Base-by-base conservation (phyloP, 164 flowering plant species). In the Piper longum region DNA sequence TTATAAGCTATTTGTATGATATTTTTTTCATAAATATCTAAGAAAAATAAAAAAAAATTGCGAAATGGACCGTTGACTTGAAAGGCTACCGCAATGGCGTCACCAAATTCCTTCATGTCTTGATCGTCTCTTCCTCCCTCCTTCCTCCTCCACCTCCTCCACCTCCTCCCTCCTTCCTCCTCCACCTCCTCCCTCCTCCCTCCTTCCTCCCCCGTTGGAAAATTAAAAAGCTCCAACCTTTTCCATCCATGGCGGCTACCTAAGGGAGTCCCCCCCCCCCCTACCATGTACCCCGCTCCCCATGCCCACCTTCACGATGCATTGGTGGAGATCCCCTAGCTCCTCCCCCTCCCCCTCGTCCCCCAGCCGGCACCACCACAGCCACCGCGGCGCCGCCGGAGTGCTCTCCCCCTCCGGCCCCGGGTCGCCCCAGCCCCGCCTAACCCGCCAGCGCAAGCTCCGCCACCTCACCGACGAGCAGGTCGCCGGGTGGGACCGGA, bases 371-470 rank as follows among this genome's bases (percentile, higher is more conserved):
- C 57, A 12, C 43, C 3, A 42, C 19, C 65, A 19, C 65, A 60
- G 40, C 12, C 64, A 1, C 59, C 58, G 39, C 62, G 19, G 8
- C 64, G 3, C 58, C 60, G 19, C 67, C 69, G 12, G 36, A 1
- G 1, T 16, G 68, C 57, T 58, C 40, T n/a, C 56, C 54, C 18
- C 63, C 7, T 12, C 63, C 57, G 52, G 48, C 48, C 8, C 8
- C 48, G 48, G 48, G 48, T 11, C 7, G 48, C 16, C 63, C 5
- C 62, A 67, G 51, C 73, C 69, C 12, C 67, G 64, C 14, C 72
- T 74, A 56, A 71, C 72, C 0, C 67, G 77, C 4, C 74, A 68
- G 69, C 51, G 70, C 44, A 74, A 68, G 63, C 67, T 71, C 18
- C 67, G 74, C 9, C 72, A 71, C 61, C 72, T 66, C 6, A 65